Evolutionary conservation across 352 stramenopile species (phyloP).

Genomic region (Globisporangium middletonii): DNA sequence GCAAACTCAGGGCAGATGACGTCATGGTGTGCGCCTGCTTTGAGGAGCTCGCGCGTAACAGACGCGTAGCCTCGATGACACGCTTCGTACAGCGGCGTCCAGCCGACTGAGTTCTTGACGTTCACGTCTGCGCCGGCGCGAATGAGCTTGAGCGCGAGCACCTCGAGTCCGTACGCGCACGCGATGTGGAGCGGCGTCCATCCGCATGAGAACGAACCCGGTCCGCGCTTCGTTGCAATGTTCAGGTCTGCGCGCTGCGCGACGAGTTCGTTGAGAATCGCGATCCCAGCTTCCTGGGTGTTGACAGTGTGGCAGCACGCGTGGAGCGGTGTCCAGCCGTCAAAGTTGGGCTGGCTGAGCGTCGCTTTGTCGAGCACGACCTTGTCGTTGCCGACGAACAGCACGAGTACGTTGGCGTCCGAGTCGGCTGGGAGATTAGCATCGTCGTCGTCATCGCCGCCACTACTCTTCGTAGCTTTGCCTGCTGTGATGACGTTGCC

Average conservation of each 20-base stretch:
- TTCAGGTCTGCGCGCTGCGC: constrained; percentile 56
- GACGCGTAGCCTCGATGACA: constrained; percentile 66
- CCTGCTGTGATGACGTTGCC: too few relatives aligned
- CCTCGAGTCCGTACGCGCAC: constrained; percentile 70
- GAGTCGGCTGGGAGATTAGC: constrained; percentile 20
- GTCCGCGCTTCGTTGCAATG: constrained; percentile 52
- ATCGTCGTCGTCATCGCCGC: constrained; percentile 9
- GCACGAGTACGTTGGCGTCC: constrained; percentile 48
- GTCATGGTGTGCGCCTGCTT: constrained; percentile 52
- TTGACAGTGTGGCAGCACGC: constrained; percentile 69
- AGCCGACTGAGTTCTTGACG: constrained; percentile 59
- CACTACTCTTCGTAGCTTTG: constrained; percentile 4
- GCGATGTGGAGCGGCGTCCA: constrained; percentile 79
- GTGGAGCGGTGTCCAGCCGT: constrained; percentile 75
- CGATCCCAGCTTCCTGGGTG: constrained; percentile 60
- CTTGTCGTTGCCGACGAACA: constrained; percentile 63
- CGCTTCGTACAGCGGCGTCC: constrained; percentile 72
- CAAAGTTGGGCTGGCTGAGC: constrained; percentile 64
- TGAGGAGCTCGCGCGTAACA: constrained; percentile 58
- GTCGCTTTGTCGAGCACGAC: constrained; percentile 63
- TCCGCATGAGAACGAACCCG: constrained; percentile 68
- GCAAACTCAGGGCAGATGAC: constrained; percentile 74
- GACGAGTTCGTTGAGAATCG: constrained; percentile 64
- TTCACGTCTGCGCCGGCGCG: constrained; percentile 62
- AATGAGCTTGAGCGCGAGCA: constrained; percentile 69